These are phyloP conservation scores for Dendrobium huoshanense DNA, from an alignment of 106 monocot species.

Conservation along the genomic window DNA sequence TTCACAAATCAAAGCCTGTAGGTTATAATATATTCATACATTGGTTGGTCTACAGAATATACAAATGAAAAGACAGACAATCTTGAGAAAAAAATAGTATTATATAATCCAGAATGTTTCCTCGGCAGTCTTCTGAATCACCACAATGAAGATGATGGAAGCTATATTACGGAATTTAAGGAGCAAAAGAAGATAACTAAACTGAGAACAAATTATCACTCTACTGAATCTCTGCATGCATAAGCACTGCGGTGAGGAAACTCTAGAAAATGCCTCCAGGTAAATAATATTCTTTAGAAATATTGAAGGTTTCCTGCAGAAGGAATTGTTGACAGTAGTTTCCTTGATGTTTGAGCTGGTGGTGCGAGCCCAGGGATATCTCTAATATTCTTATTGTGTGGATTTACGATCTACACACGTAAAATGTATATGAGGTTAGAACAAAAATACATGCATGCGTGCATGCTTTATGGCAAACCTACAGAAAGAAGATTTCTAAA, in stretches of 20 bases:
- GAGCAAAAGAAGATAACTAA: not conserved
- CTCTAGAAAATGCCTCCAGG: no score
- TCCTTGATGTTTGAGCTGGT: slow-evolving; percentile 20
- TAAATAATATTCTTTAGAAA: not conserved
- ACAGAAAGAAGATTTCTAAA: not conserved
- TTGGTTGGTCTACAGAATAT: not conserved
- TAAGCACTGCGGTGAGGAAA: not conserved
- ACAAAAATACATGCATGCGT: not conserved
- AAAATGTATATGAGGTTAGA: not conserved
- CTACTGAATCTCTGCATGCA: not conserved
- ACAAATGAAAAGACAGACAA: not conserved
- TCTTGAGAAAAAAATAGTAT: not conserved
- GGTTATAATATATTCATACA: not conserved
- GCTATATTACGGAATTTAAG: not conserved
- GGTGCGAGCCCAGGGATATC: slow-evolving; percentile 61
- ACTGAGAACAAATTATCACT: not conserved
- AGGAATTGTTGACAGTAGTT: not conserved
- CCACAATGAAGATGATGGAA: not conserved
- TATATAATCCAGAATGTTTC: not conserved
- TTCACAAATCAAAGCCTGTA: slow-evolving; percentile 3
- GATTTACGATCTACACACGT: slow-evolving; percentile 34
- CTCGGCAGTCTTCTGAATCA: not conserved
- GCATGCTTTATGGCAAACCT: not conserved
- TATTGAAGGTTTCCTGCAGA: not conserved
- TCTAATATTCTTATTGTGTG: slow-evolving; percentile 44